Percentiles rank a stretch among this genome's conserved stretches.
phyloP scores from a whole-genome alignment of 768 basidiomycete genomes.

The Amanita pseudoporphyria region DNA sequence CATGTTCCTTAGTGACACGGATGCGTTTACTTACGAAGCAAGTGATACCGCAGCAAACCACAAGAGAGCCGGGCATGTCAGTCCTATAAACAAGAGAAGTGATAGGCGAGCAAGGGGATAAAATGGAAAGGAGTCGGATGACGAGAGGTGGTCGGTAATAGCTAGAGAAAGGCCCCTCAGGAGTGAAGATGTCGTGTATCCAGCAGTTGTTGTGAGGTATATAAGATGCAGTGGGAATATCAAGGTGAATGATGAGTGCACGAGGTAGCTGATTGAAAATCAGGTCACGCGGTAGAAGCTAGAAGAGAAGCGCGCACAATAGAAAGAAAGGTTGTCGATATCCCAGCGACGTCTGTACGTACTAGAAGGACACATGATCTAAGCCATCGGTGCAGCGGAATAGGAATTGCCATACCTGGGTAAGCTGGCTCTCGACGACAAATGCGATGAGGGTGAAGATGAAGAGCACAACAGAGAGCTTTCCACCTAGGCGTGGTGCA shows the following conservation, averaged over 20 bases:
- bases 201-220: conserved; percentile 44
- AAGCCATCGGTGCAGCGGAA: neutral
- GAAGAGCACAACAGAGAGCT: conserved; percentile 46
- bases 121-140: conserved; percentile 25
- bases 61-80: conserved; percentile 55
- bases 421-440: conserved; percentile 65
- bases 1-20: neutral
- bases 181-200: conserved; percentile 38
- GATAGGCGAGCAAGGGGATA: conserved; percentile 28
- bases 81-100: conserved; percentile 39
- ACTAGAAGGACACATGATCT: conserved; percentile 30
- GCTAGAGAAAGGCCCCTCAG: conserved; percentile 41
- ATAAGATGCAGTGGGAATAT: conserved; percentile 79
- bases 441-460: conserved; percentile 55
- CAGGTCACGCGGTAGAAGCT: neutral
- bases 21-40: conserved; percentile 50
- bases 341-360: conserved; percentile 65
- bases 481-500: conserved; percentile 35
- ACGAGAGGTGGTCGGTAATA: conserved; percentile 37
- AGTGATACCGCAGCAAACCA: conserved; percentile 71
- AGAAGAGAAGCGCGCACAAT: conserved; percentile 42
- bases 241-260: conserved; percentile 72
- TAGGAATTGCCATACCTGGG: conserved; percentile 44
- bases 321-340: conserved; percentile 87
- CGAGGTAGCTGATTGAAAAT: conserved; percentile 55